Evolutionary conservation across 345 rosid genomes (phyloP), one percentile per base, ranked within the genome.

Genomic region (Durio zibethinus): DNA sequence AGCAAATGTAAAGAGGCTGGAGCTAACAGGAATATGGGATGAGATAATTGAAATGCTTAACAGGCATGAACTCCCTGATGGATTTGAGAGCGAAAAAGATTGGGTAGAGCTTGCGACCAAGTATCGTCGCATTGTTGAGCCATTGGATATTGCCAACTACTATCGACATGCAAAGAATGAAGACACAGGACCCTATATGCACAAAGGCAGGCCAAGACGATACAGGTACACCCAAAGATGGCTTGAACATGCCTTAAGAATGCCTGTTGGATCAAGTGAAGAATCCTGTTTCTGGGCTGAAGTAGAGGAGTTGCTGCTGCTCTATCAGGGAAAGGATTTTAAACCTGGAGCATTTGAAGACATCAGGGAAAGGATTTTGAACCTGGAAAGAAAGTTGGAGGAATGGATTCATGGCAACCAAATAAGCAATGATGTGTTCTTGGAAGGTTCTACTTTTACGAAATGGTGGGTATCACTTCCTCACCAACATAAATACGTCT

Each of bases 301-400:
- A 79, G 88, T 91, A 2, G 98, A 94, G 86, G 97, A 94, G 78
- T 91, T 92, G 88, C 92, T 92, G 88, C 97, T 90, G 76, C 93
- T 92, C 12, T 47, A 62, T 76, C 20, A 43, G 16, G 66, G 77
- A 38, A 23, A 77, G 62, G 63, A 7, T 88, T 50, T 27, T n/a
- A 73, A 23, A 0, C 10, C 75, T 84, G 4, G 84, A 80, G n/a
- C n/a, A n/a, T n/a, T n/a, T n/a, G n/a, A n/a, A n/a, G n/a, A n/a
- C n/a, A n/a, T n/a, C 18, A 42, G 16, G 65, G 77, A 36, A 21
- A 77, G 62, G 62, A 7, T 88, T 48, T 27, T 23, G 71, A 23
- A 0, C 12, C 75, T 84, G 4, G 84, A 80, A 74, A 40, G 3
- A 16, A 40, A 80, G 25, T 53, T 84, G n/a, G n/a, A 63, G 9